These are phyloP conservation scores for Talaromyces sp. DNA, from an alignment of 2,329 filamentous ascomycete genomes.

Conservation along the genomic window DNA sequence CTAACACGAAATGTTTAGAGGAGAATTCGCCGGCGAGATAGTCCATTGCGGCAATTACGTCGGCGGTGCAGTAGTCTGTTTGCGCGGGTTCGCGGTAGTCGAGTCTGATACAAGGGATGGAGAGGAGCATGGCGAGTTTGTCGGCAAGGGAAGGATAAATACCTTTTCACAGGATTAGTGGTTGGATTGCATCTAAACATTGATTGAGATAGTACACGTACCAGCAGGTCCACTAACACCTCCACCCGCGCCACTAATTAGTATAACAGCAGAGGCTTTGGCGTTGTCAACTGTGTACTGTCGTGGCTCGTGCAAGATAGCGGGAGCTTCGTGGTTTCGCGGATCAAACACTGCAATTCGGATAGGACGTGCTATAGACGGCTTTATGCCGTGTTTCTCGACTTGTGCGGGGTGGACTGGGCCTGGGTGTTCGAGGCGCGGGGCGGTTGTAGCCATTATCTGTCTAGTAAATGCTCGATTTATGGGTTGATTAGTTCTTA, in stretches of 20 bases:
- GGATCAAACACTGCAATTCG: constrained; percentile 15
- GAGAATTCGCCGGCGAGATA: constrained; percentile 29
- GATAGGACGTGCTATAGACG: constrained; percentile 16
- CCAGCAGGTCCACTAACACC: constrained; percentile 38
- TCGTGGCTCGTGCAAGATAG: constrained; percentile 16
- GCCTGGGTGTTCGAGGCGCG: constrained; percentile 9
- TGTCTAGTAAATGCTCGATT: neutral
- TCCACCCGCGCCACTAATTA: constrained; percentile 33
- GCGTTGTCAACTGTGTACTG: constrained; percentile 13
- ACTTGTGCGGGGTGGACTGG: constrained; percentile 18
- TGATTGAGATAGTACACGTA: constrained; percentile 18
- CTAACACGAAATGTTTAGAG: constrained; percentile 34
- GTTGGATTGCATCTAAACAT: no score
- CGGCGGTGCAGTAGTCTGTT: constrained; percentile 32
- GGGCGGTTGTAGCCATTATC: constrained; percentile 11
- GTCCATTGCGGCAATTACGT: constrained; percentile 35
- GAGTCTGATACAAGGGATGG: constrained; percentile 38
- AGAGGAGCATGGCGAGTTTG: constrained; percentile 37
- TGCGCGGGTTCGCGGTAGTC: constrained; percentile 38
- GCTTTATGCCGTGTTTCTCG: constrained; percentile 16
- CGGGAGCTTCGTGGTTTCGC: constrained; percentile 15
- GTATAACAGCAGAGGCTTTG: constrained; percentile 23
- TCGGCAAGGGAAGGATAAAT: constrained; percentile 39
- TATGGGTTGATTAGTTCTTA: neutral
- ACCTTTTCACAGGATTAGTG: constrained; percentile 12